Base-by-base conservation (phyloP, 2,329 filamentous ascomycete species). In the Sphaerostilbella broomeana region DNA sequence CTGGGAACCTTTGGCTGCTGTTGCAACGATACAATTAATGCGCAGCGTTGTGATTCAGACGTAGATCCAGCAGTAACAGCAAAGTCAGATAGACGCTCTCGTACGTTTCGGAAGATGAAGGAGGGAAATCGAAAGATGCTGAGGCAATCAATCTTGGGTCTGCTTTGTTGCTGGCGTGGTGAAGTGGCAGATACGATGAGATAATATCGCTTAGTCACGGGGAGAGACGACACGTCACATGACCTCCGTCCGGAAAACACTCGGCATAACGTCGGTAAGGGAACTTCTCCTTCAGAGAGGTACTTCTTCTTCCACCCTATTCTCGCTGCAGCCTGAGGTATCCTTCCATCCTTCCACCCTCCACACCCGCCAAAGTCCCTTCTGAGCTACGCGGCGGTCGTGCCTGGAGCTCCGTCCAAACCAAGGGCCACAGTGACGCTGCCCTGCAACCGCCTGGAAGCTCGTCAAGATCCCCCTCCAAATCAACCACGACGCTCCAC, bases 341-440 rank as follows among this genome's bases (percentile, higher is more conserved):
- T 25, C 21, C 22, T 28, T 9, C 27, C 6, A 5, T 30, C 5
- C n/a, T 4, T 18, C 7, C 43, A 40, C 29, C 33, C 29, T 37
- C 36, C 43, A 37, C 40, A 47, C 45, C 46, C 42, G 43, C 28
- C 27, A 24, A 32, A 19, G 43, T 47, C 35, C 39, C 35, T 50
- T 45, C 47, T 47, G 45, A 59, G 56, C 57, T 61, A 62, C 58
- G 58, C 58, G 58, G 58, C 58, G 51, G 50, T 49, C 55, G 54
- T 68, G 67, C 66, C 67, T 69, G 58, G 65, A 69, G 65, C 65
- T 68, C 57, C 45, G 33, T 26, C 32, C 10, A 43, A n/a, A n/a
- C n/a, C n/a, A n/a, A n/a, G n/a, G n/a, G n/a, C n/a, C n/a, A n/a
- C n/a, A 42, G 43, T 43, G 43, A 45, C 43, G 35, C 40, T 25